A percentile compares a stretch with the other conserved stretches of the same genome.
phyloP scores from a whole-genome alignment of 2,329 filamentous ascomycete species.

The Furcasterigmium furcatum region DNA sequence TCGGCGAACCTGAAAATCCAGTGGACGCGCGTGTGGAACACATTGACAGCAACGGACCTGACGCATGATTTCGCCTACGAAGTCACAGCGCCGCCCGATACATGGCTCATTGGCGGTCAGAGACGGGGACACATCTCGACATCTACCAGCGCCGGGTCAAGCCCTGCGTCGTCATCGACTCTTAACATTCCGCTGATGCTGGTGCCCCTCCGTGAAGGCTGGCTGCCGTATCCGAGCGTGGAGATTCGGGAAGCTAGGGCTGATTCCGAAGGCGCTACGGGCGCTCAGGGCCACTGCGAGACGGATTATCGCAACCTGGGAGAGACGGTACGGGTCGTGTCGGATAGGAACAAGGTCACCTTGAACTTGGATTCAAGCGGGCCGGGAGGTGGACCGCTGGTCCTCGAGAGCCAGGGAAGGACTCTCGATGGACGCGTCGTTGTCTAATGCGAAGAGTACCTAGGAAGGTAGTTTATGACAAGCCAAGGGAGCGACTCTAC shows the following conservation, averaged over 20 bases:
- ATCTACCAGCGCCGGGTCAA: conserved; percentile 35
- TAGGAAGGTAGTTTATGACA: no score
- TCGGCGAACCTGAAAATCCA: conserved; percentile 58
- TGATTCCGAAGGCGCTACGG: conserved; percentile 16
- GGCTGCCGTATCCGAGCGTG: conserved; percentile 72
- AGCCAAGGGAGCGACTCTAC: not conserved
- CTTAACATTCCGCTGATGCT: conserved; percentile 67
- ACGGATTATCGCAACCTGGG: conserved; percentile 77
- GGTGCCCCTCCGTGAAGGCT: conserved; percentile 76
- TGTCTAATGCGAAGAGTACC: conserved; percentile 16
- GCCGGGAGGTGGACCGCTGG: conserved; percentile 60
- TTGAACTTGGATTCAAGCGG: conserved; percentile 69
- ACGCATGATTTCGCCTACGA: conserved; percentile 80
- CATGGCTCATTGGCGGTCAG: conserved; percentile 83
- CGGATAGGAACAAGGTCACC: conserved; percentile 69
- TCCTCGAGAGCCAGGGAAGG: conserved; percentile 58
- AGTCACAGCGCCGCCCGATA: conserved; percentile 67
- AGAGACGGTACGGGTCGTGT: conserved; percentile 72
- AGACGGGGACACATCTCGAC: conserved; percentile 52
- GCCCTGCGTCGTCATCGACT: conserved; percentile 39
- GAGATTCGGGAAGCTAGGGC: conserved; percentile 66
- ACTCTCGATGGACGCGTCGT: conserved; percentile 31
- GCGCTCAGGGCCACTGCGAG: conserved; percentile 57
- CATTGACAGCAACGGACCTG: conserved; percentile 31
- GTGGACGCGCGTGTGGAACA: conserved; percentile 64